Evolutionary conservation across 2,329 filamentous ascomycete genomes (phyloP).

Genomic region (Curvularia sp.): DNA sequence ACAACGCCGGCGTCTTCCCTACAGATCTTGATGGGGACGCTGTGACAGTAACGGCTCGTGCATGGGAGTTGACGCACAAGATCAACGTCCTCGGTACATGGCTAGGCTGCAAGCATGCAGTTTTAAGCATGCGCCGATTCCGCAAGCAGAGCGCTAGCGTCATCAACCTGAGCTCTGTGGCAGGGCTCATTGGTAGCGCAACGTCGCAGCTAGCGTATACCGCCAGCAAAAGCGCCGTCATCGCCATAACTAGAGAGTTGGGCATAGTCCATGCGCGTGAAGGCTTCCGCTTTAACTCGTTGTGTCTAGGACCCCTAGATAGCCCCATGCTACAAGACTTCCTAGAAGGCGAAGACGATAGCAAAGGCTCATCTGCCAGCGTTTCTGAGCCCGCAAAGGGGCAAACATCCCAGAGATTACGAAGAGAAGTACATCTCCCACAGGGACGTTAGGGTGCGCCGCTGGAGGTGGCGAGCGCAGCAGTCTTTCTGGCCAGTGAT

Average conservation of each 20-base stretch:
- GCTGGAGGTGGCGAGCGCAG: background rate
- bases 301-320: slow-evolving; percentile 89
- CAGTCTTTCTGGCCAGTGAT: background rate
- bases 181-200: slow-evolving; percentile 83
- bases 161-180: slow-evolving; percentile 90
- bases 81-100: slow-evolving; percentile 66
- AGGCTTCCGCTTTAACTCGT: slow-evolving; percentile 68
- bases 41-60: slow-evolving; percentile 80
- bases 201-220: slow-evolving; percentile 92
- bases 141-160: slow-evolving; percentile 77
- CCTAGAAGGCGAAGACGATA: slow-evolving; percentile 1
- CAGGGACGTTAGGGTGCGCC: background rate
- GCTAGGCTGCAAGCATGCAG: slow-evolving; percentile 91
- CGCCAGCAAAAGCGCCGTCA: slow-evolving; percentile 88
- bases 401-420: background rate
- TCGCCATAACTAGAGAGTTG: slow-evolving; percentile 87
- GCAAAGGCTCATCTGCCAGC: slow-evolving; percentile 1
- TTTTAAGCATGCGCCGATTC: slow-evolving; percentile 48
- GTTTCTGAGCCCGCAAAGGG: background rate
- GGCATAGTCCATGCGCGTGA: slow-evolving; percentile 91
- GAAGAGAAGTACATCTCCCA: background rate
- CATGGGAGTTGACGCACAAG: slow-evolving; percentile 91
- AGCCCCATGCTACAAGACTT: slow-evolving; percentile 1
- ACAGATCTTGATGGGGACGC: slow-evolving; percentile 60
- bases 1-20: slow-evolving; percentile 98